phyloP scores from a whole-genome alignment of 176 grass and related monocot species.

The Juncus inflexus region DNA sequence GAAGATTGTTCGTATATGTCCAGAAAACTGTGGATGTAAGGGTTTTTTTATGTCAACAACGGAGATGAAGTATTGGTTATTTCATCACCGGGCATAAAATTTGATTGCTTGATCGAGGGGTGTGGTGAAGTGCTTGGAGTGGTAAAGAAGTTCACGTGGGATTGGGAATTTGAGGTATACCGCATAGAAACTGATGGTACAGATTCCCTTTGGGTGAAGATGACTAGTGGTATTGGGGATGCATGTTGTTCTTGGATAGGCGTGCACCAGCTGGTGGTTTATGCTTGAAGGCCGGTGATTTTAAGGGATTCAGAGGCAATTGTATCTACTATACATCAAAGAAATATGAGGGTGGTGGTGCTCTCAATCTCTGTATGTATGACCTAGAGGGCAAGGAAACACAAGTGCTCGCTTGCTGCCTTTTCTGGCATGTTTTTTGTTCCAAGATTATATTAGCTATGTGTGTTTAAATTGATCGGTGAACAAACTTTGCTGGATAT shows the following conservation, averaged over 20 bases:
- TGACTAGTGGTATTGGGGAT: conserved; percentile 1
- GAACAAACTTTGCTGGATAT: too few relatives aligned
- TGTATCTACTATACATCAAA: too few relatives aligned
- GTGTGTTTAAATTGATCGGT: too few relatives aligned
- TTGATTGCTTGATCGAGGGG: not conserved
- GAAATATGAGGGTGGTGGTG: not conserved
- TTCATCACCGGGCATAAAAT: not conserved
- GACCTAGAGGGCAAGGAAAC: not conserved
- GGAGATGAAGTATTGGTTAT: not conserved
- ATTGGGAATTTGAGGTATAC: conserved; percentile 4
- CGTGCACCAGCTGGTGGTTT: too few relatives aligned
- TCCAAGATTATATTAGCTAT: too few relatives aligned
- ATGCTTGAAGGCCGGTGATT: too few relatives aligned
- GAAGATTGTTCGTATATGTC: not conserved
- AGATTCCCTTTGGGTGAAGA: not conserved
- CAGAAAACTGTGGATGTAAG: not conserved
- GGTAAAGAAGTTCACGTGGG: not conserved
- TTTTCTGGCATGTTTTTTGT: too few relatives aligned
- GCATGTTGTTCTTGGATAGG: conserved; percentile 14
- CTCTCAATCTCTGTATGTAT: not conserved
- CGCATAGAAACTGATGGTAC: not conserved
- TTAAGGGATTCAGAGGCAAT: too few relatives aligned
- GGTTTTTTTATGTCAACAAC: not conserved
- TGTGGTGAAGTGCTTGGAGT: conserved; percentile 7
- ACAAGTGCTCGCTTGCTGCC: too few relatives aligned